phyloP scores from a whole-genome alignment of 768 basidiomycete species.

The Cyclocybe cylindracea region DNA sequence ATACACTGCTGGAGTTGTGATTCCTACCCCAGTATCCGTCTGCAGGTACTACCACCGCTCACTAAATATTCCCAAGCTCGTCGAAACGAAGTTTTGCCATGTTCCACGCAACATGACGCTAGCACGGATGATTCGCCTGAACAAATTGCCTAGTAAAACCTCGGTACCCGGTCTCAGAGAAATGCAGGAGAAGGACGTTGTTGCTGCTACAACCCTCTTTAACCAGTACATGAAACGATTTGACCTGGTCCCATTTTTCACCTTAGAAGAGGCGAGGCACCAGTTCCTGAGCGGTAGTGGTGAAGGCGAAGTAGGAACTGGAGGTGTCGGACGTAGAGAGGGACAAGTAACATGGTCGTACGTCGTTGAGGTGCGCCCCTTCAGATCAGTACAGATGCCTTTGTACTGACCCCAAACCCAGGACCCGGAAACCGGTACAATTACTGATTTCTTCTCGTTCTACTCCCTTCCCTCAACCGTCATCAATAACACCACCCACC shows the following conservation, averaged over 20 bases:
- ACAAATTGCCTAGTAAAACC: conserved; percentile 61
- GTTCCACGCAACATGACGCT: conserved; percentile 87
- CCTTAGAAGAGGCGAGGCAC: conserved; percentile 78
- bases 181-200: conserved; percentile 81
- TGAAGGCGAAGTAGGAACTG: conserved; percentile 49
- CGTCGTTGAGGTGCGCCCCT: conserved; percentile 81
- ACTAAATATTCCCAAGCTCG: conserved; percentile 88
- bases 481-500: conserved; percentile 73
- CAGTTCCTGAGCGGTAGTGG: conserved; percentile 88
- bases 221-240: conserved; percentile 82
- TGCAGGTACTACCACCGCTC: conserved; percentile 94
- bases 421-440: conserved; percentile 78
- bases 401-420: conserved; percentile 28
- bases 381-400: neutral
- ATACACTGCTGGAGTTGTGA: conserved; percentile 90
- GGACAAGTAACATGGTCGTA: conserved; percentile 96
- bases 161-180: conserved; percentile 74
- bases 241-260: conserved; percentile 76
- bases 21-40: conserved; percentile 91
- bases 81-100: conserved; percentile 87
- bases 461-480: conserved; percentile 95
- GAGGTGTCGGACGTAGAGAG: conserved; percentile 52
- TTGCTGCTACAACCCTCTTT: conserved; percentile 70
- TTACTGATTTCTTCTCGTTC: conserved; percentile 97
- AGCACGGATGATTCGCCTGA: conserved; percentile 82